Evolutionary conservation across 75 land plant species (phyloP), one percentile per base, ranked within the genome.

Genomic region (Isoetes taiwanensis): DNA sequence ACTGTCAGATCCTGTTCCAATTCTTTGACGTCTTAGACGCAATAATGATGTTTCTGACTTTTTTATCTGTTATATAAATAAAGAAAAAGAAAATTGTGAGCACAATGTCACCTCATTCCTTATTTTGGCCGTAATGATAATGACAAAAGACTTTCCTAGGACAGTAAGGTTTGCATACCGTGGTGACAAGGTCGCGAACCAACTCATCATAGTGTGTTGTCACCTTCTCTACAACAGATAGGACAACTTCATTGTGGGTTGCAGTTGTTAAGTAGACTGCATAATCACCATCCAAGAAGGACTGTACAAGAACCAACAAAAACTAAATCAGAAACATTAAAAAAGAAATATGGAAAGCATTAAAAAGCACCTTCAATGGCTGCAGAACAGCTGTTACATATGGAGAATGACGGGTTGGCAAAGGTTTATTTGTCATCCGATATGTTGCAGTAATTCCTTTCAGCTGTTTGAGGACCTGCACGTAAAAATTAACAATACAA

Each of bases 371-470:
- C 96, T 85, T 82, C 39, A 90, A 34, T 25, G 96, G 81, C 25
- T 85, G 79, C 40, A 90, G 53, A 26, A 82, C 66, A 19, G 77
- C 76, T 29, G 91, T 65, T 1, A 85, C 91, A 67, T 85, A 85
- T 24, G 85, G 79, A 6, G 96, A 90, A 62, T 82, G 96, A 52
- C 91, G 69, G 4, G 74, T 80, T 70, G 96, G 96, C 37, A 80
- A 72, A 24, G 91, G 96, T 50, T 78, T 90, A 57, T 85, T 82
- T 6, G 84, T 82, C 91, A 90, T 80, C 58, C 96, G 76, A 57
- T 82, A 90, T 17, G 96, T 85, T 57, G 96, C 78, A 42, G 84
- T 77, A 39, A 91, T 81, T 29, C 89, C 89, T 65, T 86, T 83
- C 29, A 81, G 53, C 63, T 86, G 95, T 61, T 73, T 81, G 68